A percentile compares a stretch with the other conserved stretches of the same genome.
These are phyloP conservation scores for Ceriops tagal DNA, from an alignment of 345 rosid genomes.

Conservation along the genomic window DNA sequence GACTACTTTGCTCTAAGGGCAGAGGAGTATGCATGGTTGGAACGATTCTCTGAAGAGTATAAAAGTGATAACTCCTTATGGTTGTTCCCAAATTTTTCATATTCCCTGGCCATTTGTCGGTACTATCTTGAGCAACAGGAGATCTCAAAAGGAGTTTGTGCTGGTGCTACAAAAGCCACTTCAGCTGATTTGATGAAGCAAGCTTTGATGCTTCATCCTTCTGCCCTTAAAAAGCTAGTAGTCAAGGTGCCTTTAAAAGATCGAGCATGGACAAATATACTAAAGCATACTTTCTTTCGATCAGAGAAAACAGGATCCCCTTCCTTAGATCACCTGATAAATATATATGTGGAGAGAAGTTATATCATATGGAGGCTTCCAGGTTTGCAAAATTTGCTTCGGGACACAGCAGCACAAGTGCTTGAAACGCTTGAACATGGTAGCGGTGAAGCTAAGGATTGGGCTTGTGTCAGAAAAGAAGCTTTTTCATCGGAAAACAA, in stretches of 20 bases:
- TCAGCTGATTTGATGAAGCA: constrained; percentile 75
- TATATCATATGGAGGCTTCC: constrained; percentile 90
- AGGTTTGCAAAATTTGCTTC: constrained; percentile 68
- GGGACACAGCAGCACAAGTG: constrained; percentile 47
- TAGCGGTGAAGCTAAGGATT: constrained; percentile 59
- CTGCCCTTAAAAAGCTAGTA: constrained; percentile 65
- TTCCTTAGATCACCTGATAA: constrained; percentile 73
- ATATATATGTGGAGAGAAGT: constrained; percentile 72
- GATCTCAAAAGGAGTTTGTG: constrained; percentile 27
- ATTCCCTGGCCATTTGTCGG: constrained; percentile 79
- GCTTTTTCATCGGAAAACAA: constrained; percentile 74
- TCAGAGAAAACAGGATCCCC: constrained; percentile 61
- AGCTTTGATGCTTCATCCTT: constrained; percentile 87
- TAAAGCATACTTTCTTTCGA: constrained; percentile 53
- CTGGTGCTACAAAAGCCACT: constrained; percentile 40
- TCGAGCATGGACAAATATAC: constrained; percentile 61
- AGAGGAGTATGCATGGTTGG: constrained; percentile 78
- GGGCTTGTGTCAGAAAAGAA: constrained; percentile 74
- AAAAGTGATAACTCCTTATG: constrained; percentile 69
- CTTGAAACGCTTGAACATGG: constrained; percentile 52
- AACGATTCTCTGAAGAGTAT: constrained; percentile 66
- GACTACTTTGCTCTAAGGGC: constrained; percentile 89
- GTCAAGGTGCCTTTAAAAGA: constrained; percentile 83
- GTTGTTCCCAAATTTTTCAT: constrained; percentile 85
- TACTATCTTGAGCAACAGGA: constrained; percentile 60